These are phyloP conservation scores for Stentor coeruleus DNA, from an alignment of 73 alveolate species.

Conservation along the genomic window DNA sequence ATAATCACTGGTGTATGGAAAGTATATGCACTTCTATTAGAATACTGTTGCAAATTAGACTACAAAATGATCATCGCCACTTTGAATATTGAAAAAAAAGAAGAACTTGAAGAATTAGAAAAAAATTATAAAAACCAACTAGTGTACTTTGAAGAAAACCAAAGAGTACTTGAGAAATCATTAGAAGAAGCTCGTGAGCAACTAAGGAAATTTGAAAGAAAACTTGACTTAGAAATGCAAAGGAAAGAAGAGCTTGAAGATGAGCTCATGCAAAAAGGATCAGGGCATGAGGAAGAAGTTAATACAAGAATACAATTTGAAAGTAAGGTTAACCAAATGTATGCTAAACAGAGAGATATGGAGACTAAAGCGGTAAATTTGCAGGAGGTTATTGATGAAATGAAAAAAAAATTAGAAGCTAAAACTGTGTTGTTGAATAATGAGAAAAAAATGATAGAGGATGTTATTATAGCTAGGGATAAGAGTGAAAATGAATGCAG, in stretches of 20 bases:
- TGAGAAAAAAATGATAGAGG: background rate
- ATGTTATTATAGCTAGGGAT: background rate
- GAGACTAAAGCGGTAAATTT: slow-evolving; percentile 36
- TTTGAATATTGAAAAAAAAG: background rate
- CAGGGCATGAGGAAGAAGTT: slow-evolving; percentile 20
- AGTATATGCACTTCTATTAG: background rate
- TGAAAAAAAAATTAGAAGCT: background rate
- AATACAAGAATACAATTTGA: slow-evolving; percentile 7
- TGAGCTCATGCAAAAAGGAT: background rate
- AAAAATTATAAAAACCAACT: background rate
- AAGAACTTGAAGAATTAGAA: slow-evolving; percentile 7
- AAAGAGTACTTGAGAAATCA: background rate
- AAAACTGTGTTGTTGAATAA: background rate
- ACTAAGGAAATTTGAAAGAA: background rate
- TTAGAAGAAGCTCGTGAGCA: background rate
- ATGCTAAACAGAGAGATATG: slow-evolving; percentile 31
- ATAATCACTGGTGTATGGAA: slow-evolving; percentile 9
- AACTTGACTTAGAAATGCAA: slow-evolving; percentile 4
- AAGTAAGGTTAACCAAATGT: background rate
- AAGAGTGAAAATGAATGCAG: background rate
- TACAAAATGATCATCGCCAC: background rate
- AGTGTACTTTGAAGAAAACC: background rate
- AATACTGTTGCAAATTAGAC: slow-evolving; percentile 20
- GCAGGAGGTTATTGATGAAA: slow-evolving; percentile 44
- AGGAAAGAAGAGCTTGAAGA: slow-evolving; percentile 1